Percentiles rank a stretch among this genome's conserved stretches.
phyloP scores from a whole-genome alignment of 2,329 filamentous ascomycete genomes.

The Fusarium poae region DNA sequence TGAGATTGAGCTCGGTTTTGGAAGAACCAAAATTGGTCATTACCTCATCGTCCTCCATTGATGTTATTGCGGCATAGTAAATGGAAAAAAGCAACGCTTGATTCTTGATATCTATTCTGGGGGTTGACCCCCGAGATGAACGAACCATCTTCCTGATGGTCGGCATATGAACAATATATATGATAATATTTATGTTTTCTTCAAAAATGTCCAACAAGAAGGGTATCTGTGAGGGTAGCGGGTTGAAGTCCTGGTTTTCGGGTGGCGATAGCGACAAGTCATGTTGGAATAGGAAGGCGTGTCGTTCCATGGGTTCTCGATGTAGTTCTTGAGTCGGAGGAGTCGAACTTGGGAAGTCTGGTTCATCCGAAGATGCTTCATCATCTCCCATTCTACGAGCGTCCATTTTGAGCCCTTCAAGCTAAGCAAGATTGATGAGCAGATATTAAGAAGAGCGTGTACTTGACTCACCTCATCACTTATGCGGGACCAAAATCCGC shows the following conservation, averaged over 20 bases:
- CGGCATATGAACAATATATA: slow-evolving; percentile 62
- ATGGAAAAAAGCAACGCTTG: slow-evolving; percentile 69
- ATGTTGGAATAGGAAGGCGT: slow-evolving; percentile 66
- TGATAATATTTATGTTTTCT: slow-evolving; percentile 64
- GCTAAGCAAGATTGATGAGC: slow-evolving; percentile 45
- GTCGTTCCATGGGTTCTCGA: slow-evolving; percentile 59
- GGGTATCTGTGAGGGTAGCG: slow-evolving; percentile 67
- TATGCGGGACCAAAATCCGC: slow-evolving; percentile 68
- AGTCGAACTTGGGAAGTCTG: slow-evolving; percentile 49
- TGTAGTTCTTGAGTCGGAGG: slow-evolving; percentile 57
- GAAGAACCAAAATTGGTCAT: slow-evolving; percentile 62
- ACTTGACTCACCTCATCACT: slow-evolving; percentile 63
- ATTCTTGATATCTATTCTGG: slow-evolving; percentile 56
- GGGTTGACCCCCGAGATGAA: slow-evolving; percentile 51
- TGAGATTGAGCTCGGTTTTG: slow-evolving; percentile 59
- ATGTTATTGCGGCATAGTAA: slow-evolving; percentile 67
- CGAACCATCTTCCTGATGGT: slow-evolving; percentile 54
- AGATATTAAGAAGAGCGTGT: too few relatives aligned
- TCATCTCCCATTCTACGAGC: slow-evolving; percentile 49
- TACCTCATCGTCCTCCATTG: slow-evolving; percentile 70
- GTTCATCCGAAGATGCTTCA: slow-evolving; percentile 55
- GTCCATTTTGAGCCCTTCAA: slow-evolving; percentile 61
- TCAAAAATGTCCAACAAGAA: slow-evolving; percentile 65
- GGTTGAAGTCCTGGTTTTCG: slow-evolving; percentile 59
- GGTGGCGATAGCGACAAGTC: slow-evolving; percentile 50